Evolutionary conservation across 2,329 filamentous ascomycete species (phyloP).

Genomic region (Pseudocercospora eumusae): DNA sequence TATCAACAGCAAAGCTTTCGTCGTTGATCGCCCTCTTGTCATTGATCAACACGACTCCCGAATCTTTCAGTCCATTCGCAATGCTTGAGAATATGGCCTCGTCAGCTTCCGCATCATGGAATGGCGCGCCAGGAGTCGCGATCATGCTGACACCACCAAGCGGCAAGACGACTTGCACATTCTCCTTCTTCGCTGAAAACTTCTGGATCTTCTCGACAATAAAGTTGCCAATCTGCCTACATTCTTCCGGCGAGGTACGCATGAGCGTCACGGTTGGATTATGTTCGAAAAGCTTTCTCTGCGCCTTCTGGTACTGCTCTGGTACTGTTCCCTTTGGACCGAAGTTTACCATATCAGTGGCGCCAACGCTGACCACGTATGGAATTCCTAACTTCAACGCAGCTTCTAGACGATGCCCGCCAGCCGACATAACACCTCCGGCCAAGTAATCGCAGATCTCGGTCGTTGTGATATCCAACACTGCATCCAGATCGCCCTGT

Average conservation of each 20-base stretch:
- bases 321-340: constrained; percentile 60
- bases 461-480: constrained; percentile 71
- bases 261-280: constrained; percentile 68
- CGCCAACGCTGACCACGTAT: constrained; percentile 53
- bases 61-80: constrained; percentile 51
- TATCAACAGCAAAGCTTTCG: constrained; percentile 50
- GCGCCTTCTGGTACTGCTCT: constrained; percentile 49
- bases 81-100: constrained; percentile 52
- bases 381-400: constrained; percentile 61
- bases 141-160: constrained; percentile 63
- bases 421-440: constrained; percentile 65
- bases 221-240: constrained; percentile 55
- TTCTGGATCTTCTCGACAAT: constrained; percentile 57
- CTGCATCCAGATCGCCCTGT: constrained; percentile 62
- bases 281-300: constrained; percentile 61
- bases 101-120: constrained; percentile 55
- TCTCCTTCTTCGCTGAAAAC: constrained; percentile 43
- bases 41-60: constrained; percentile 51
- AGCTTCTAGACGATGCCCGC: constrained; percentile 57
- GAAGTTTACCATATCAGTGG: constrained; percentile 64
- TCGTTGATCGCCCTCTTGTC: constrained; percentile 59
- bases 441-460: constrained; percentile 66
- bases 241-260: constrained; percentile 63
- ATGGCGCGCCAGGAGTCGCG: constrained; percentile 54
- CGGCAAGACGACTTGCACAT: constrained; percentile 61